Percentiles rank a stretch among this genome's conserved stretches.
Evolutionary conservation across 202 grass and related monocot genomes (phyloP).

Genomic region (Saccharum hybrid): DNA sequence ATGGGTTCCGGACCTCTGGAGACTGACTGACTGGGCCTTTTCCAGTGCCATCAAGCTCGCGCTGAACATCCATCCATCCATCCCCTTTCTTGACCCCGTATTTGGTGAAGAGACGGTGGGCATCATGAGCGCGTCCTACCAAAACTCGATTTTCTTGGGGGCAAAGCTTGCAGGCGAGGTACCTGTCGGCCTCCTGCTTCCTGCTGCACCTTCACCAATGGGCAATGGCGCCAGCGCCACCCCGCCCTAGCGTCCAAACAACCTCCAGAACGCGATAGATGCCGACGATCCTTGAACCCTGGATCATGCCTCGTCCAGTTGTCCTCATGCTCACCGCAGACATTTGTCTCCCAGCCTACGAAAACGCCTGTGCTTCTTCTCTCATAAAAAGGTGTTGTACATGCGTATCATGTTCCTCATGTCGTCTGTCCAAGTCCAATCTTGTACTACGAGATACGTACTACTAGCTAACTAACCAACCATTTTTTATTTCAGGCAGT

Average conservation of each 20-base stretch:
- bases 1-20: slow-evolving; percentile 52
- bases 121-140: slow-evolving; percentile 16
- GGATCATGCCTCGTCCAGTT: too few relatives aligned
- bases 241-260: too few relatives aligned
- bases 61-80: slow-evolving; percentile 1
- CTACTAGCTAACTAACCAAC: neutral
- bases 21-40: neutral
- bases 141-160: slow-evolving; percentile 33
- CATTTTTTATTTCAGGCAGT: neutral
- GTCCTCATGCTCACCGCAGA: too few relatives aligned
- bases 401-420: neutral
- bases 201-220: neutral
- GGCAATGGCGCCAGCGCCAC: too few relatives aligned
- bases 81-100: slow-evolving; percentile 24
- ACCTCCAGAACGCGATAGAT: too few relatives aligned
- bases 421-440: neutral
- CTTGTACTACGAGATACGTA: neutral
- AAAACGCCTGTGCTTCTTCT: too few relatives aligned
- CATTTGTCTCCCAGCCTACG: too few relatives aligned
- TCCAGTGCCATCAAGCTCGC: slow-evolving; percentile 30
- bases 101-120: slow-evolving; percentile 22
- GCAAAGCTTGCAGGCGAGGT: slow-evolving; percentile 50
- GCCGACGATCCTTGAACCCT: too few relatives aligned
- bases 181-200: slow-evolving; percentile 52
- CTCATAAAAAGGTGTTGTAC: too few relatives aligned